phyloP scores from a whole-genome alignment of 805 yeast species.

The Grigorovia yakushimaensis region DNA sequence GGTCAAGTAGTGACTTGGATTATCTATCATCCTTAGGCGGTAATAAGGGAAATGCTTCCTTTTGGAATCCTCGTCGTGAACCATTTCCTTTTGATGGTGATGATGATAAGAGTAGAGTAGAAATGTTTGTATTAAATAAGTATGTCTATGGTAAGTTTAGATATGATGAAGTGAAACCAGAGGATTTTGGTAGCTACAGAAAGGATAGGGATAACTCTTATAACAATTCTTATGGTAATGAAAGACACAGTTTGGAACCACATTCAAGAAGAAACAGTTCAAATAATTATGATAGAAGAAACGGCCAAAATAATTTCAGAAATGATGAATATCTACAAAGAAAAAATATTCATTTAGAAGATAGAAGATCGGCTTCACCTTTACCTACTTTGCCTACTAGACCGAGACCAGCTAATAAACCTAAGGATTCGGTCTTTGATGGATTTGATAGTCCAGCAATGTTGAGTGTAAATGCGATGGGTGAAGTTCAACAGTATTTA shows the following conservation, averaged over 20 bases:
- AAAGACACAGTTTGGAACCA: slow-evolving; percentile 2
- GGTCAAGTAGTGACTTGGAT: slow-evolving; percentile 52
- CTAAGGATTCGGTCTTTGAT: slow-evolving; percentile 30
- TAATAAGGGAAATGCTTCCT: slow-evolving; percentile 45
- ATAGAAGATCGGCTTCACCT: slow-evolving; percentile 17
- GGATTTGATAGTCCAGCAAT: slow-evolving; percentile 8
- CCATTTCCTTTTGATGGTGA: slow-evolving; percentile 74
- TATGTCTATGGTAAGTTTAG: slow-evolving; percentile 54
- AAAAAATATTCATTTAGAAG: slow-evolving; percentile 37
- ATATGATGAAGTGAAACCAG: slow-evolving; percentile 21
- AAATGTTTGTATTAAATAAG: slow-evolving; percentile 53
- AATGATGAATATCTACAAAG: slow-evolving; percentile 28
- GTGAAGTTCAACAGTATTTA: slow-evolving; percentile 49
- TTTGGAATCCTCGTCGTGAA: slow-evolving; percentile 60
- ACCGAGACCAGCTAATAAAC: slow-evolving; percentile 23
- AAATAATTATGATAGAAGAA: slow-evolving; percentile 33
- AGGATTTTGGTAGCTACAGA: slow-evolving; percentile 18
- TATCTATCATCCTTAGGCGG: slow-evolving; percentile 38
- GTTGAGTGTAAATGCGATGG: slow-evolving; percentile 11
- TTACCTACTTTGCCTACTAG: slow-evolving; percentile 33
- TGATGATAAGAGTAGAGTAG: slow-evolving; percentile 47
- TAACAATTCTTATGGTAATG: slow-evolving; percentile 4
- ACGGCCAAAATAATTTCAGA: background rate
- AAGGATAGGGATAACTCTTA: slow-evolving; percentile 2
- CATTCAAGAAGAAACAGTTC: background rate